phyloP scores from a whole-genome alignment of 1,284 basidiomycete genomes.

The Ceratobasidium sp. region DNA sequence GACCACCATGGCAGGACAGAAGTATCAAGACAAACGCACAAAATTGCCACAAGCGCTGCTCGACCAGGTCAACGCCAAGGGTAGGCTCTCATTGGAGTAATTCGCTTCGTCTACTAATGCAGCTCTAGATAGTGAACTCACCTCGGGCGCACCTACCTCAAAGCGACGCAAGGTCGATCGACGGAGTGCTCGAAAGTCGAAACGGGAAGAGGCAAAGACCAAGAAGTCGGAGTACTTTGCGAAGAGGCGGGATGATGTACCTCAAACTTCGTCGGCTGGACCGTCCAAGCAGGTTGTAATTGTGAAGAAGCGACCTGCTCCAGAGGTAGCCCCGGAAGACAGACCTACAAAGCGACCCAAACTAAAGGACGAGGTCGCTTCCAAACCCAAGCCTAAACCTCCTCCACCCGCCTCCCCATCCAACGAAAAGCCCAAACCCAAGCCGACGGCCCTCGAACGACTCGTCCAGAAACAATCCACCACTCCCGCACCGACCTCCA shows the following conservation, averaged over 20 bases:
- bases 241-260: neutral
- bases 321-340: neutral
- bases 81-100: neutral
- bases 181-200: conserved; percentile 25
- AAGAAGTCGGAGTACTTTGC: conserved; percentile 26
- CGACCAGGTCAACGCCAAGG: conserved; percentile 29
- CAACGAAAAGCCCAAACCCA: conserved; percentile 3
- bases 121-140: conserved; percentile 22
- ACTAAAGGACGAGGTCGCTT: conserved; percentile 12
- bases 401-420: neutral
- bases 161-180: neutral
- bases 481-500: neutral
- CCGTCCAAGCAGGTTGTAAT: neutral
- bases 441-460: conserved; percentile 9
- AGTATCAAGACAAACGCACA: conserved; percentile 30
- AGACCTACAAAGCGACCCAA: conserved; percentile 28
- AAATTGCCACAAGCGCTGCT: conserved; percentile 28
- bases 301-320: conserved; percentile 21
- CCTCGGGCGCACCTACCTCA: conserved; percentile 18
- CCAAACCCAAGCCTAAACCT: neutral
- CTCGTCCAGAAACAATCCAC: neutral
- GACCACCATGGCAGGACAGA: conserved; percentile 11
- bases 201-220: conserved; percentile 17
- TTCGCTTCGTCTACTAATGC: neutral
- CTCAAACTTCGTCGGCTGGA: neutral